phyloP scores from a whole-genome alignment of 164 flowering plant species.

The Magnolia sinica region DNA sequence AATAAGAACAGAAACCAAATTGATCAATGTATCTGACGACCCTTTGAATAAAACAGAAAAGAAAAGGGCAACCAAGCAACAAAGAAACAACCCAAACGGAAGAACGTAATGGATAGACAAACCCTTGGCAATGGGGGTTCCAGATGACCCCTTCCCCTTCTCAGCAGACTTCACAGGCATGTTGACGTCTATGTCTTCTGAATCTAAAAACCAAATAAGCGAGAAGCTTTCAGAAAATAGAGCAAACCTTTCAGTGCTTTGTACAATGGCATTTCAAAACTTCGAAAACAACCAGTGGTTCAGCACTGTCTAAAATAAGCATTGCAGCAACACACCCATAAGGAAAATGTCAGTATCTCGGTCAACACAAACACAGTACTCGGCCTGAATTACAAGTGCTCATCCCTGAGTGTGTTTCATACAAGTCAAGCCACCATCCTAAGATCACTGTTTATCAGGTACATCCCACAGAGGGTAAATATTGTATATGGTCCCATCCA shows the following conservation, averaged over 20 bases:
- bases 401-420: too few species aligned
- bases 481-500: background rate
- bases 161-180: conserved; percentile 35
- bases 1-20: background rate
- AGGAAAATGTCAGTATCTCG: too few species aligned
- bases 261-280: background rate
- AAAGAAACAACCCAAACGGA: background rate
- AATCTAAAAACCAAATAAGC: conserved; percentile 20
- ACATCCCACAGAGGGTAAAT: too few species aligned
- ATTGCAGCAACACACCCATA: background rate
- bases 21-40: background rate
- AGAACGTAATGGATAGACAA: background rate
- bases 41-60: background rate
- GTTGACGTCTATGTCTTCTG: conserved; percentile 8
- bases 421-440: too few species aligned
- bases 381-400: too few species aligned
- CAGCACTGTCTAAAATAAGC: background rate
- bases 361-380: too few species aligned
- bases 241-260: background rate
- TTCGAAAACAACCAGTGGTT: background rate
- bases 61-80: background rate
- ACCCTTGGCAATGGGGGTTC: conserved; percentile 35
- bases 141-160: conserved; percentile 32
- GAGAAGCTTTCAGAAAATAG: background rate
- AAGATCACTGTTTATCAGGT: too few species aligned